Conservation (phyloP, 2,329 filamentous ascomycete species). For the Karstenula rhodostoma region DNA sequence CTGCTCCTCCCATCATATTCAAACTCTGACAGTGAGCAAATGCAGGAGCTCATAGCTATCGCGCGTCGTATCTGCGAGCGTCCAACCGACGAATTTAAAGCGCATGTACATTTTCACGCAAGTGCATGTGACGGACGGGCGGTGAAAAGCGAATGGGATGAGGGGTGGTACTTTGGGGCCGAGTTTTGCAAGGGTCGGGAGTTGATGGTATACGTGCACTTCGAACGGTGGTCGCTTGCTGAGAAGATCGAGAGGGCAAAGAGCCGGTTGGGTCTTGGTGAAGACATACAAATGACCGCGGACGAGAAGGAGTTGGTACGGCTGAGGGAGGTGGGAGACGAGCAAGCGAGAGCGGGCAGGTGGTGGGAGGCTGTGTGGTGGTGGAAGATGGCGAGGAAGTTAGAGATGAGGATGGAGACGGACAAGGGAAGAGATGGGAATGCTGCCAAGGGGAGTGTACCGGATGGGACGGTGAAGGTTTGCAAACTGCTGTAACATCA, state of each 20-base stretch:
- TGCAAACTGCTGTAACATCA: background rate
- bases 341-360: background rate
- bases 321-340: background rate
- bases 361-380: slow-evolving; percentile 8
- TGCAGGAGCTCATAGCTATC: slow-evolving; percentile 4
- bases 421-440: background rate
- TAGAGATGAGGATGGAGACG: background rate
- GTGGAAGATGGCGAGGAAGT: slow-evolving; percentile 1
- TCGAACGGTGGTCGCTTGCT: background rate
- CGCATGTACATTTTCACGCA: slow-evolving; percentile 1
- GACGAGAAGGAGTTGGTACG: background rate
- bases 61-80: slow-evolving; percentile 3
- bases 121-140: background rate
- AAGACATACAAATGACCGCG: background rate
- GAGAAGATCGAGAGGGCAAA: background rate
- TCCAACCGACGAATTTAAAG: background rate
- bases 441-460: background rate
- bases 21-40: background rate
- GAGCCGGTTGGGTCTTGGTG: background rate
- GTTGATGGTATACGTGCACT: background rate
- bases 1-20: background rate
- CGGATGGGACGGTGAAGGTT: background rate
- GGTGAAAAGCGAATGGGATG: slow-evolving; percentile 1
- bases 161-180: background rate
- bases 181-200: background rate